A percentile compares a stretch with the other conserved stretches of the same genome.
phyloP scores from a whole-genome alignment of 176 grass and related monocot genomes.

The Triticum urartu region DNA sequence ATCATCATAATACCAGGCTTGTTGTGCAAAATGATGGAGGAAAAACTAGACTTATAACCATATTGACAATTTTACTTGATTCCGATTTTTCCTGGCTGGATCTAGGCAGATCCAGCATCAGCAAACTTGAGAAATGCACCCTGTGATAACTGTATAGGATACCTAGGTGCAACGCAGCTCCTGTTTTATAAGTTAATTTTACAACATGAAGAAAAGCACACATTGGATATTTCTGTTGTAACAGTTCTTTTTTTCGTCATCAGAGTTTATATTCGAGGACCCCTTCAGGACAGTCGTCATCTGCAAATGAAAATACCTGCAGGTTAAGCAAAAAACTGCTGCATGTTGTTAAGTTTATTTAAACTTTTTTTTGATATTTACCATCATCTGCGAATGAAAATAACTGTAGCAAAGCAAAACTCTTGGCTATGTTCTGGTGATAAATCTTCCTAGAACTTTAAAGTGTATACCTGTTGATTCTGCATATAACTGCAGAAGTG shows the following conservation, averaged over 20 bases:
- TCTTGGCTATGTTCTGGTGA: conserved; percentile 7
- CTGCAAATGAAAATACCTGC: conserved; percentile 43
- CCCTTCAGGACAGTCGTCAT: conserved; percentile 44
- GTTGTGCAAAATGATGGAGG: neutral
- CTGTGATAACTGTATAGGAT: neutral
- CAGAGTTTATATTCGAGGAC: conserved; percentile 62
- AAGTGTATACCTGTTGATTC: neutral
- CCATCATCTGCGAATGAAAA: neutral
- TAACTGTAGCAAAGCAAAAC: neutral
- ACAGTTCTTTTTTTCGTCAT: conserved; percentile 6
- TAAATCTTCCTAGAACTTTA: conserved; percentile 5
- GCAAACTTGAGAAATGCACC: conserved; percentile 1
- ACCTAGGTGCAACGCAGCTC: neutral
- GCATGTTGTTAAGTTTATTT: neutral
- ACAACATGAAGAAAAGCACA: neutral
- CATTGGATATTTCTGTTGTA: conserved; percentile 17
- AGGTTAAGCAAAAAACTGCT: conserved; percentile 46
- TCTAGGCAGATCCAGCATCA: neutral
- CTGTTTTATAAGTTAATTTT: conserved; percentile 21
- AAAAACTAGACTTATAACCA: neutral
- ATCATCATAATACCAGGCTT: neutral
- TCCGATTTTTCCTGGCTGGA: neutral
- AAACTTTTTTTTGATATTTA: neutral
- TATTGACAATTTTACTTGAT: neutral
- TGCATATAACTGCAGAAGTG: neutral